Evolutionary conservation across 192 early-diverging fungal genomes (phyloP).

Genomic region (Backusella tarrabulga): DNA sequence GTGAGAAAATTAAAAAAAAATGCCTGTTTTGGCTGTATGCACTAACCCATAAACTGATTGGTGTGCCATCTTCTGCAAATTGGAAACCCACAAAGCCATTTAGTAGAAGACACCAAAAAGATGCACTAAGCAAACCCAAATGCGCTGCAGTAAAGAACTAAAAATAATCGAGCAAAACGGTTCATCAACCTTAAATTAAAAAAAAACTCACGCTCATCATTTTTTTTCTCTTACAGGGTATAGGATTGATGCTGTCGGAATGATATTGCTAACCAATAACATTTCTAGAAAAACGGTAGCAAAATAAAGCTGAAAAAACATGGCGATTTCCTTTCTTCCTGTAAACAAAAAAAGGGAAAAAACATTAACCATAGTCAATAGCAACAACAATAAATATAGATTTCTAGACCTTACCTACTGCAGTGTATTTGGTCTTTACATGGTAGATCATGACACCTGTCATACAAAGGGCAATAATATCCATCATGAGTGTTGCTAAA

Average conservation of each 20-base stretch:
- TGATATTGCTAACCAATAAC: slow-evolving; percentile 86
- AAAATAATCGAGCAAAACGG: not conserved
- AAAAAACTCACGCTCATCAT: not conserved
- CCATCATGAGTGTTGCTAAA: slow-evolving; percentile 85
- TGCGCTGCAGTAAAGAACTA: slow-evolving; percentile 84
- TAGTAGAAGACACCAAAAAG: slow-evolving; percentile 87
- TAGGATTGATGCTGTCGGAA: slow-evolving; percentile 71
- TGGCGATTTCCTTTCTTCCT: slow-evolving; percentile 94
- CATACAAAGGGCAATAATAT: slow-evolving; percentile 89
- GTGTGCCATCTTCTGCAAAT: slow-evolving; percentile 94
- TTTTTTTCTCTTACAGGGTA: slow-evolving; percentile 51
- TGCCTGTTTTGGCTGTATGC: not conserved
- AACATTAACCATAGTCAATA: not conserved
- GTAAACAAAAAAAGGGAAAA: slow-evolving; percentile 19
- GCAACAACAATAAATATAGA: not conserved
- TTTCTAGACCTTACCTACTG: slow-evolving; percentile 67
- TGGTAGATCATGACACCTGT: slow-evolving; percentile 96
- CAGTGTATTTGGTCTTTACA: slow-evolving; percentile 97
- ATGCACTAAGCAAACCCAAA: slow-evolving; percentile 74
- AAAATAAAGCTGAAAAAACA: slow-evolving; percentile 97
- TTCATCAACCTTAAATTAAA: slow-evolving; percentile 2
- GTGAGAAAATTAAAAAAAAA: not conserved
- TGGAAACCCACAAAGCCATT: slow-evolving; percentile 96
- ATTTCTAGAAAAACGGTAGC: slow-evolving; percentile 82
- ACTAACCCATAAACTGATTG: slow-evolving; percentile 83